Base-by-base conservation (phyloP, 2,329 filamentous ascomycete genomes). In the Aspergillus versicolor region DNA sequence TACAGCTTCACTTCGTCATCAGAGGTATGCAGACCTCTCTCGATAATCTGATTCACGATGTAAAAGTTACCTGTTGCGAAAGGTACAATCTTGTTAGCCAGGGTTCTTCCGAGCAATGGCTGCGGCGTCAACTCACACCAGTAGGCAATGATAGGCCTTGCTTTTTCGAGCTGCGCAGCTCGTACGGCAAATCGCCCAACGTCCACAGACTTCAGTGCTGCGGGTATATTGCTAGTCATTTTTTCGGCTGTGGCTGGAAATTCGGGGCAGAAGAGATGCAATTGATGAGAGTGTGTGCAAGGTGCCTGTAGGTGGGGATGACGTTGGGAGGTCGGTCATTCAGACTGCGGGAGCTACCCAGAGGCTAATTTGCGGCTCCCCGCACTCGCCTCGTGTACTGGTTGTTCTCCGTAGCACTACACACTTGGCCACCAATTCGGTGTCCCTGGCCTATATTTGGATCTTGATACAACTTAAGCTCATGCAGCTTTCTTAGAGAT, bases 21-120 rank as follows among this genome's bases (percentile, higher is more conserved):
- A 64, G 82, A 78, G 58, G 83, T 88, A 76, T 97, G 93, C 41
- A 97, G 84, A 44, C 86, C 83, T 71, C 88, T 90, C 52, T 84
- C 82, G 13, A 99, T 85, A 64, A 99, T 95, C 70, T 95, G 90
- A 68, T 97, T 92, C 46, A 96, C 89, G 24, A 94, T 90, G 82
- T 91, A 94, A 75, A 94, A 96, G 70, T 95, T 88, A 73, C 90
- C 91, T 94, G 59, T 52, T 5, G 47, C 51, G 45, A 34, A 58
- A 52, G 41, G 54, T 9, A 41, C 52, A 34, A 27, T 8, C 4
- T 30, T 22, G 65, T 62, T 64, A 64, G 58, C 54, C 70, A 21
- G 5, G 66, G 11, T 22, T 47, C 34, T 22, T 15, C 44, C 43
- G 32, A 15, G 13, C n/a, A 34, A 21, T 24, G 12, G 50, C 24